Conservation (phyloP, 345 rosid species). For the Melaleuca alternifolia region DNA sequence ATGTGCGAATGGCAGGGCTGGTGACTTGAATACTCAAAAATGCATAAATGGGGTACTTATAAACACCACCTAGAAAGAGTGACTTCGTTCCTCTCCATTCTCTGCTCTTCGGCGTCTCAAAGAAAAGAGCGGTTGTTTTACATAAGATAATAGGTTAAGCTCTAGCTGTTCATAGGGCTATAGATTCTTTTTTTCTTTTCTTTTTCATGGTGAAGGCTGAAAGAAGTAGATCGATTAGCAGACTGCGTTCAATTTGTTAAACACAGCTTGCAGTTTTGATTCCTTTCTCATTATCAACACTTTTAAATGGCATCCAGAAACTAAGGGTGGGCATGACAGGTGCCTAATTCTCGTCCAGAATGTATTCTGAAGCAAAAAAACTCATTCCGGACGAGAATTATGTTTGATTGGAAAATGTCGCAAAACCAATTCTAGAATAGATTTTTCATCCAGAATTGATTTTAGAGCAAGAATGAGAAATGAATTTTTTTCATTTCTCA, state of each 20-base stretch:
- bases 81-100: too few relatives aligned
- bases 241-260: background rate
- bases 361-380: too few relatives aligned
- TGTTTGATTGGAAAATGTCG: too few relatives aligned
- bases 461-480: too few relatives aligned
- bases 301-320: background rate
- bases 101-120: background rate
- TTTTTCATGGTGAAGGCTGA: background rate
- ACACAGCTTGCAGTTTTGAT: background rate
- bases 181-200: too few relatives aligned
- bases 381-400: too few relatives aligned
- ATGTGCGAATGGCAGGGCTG: background rate
- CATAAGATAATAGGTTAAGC: background rate
- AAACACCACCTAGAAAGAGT: background rate
- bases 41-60: background rate
- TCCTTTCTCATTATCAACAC: background rate
- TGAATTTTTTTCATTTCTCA: too few relatives aligned
- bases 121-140: background rate
- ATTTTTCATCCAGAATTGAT: too few relatives aligned
- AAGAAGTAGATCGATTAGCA: background rate
- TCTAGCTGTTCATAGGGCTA: too few relatives aligned
- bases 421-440: too few relatives aligned
- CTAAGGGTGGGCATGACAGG: too few relatives aligned
- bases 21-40: background rate
- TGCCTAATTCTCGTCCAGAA: too few relatives aligned